Percentiles rank a stretch among this genome's conserved stretches.
phyloP scores from a whole-genome alignment of 2,329 filamentous ascomycete species.

The Exophiala calicioides region DNA sequence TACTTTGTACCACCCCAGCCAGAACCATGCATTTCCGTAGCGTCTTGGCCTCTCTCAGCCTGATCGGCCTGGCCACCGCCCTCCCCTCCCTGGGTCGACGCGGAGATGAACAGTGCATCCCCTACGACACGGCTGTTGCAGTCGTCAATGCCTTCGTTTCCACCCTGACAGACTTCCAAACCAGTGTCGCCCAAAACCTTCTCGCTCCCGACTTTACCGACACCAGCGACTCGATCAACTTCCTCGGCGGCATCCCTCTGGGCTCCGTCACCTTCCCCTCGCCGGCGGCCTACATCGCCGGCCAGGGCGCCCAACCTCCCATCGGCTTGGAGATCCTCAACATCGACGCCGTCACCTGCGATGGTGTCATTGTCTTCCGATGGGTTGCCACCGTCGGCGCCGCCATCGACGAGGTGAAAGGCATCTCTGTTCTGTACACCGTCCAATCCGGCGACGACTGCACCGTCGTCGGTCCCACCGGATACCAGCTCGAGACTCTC shows the following conservation, averaged over 20 bases:
- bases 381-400: conserved; percentile 34
- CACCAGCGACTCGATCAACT: conserved; percentile 36
- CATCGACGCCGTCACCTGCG: conserved; percentile 34
- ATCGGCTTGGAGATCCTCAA: conserved; percentile 34
- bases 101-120: conserved; percentile 17
- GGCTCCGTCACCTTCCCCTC: conserved; percentile 37
- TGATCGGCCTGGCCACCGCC: conserved; percentile 18
- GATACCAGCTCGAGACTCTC: conserved; percentile 37
- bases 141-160: conserved; percentile 24
- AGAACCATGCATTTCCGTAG: conserved; percentile 23
- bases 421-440: conserved; percentile 36
- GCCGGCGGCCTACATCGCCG: conserved; percentile 36
- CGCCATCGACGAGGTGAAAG: conserved; percentile 31
- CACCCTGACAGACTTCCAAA: conserved; percentile 25
- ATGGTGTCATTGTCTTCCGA: conserved; percentile 36
- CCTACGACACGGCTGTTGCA: conserved; percentile 19
- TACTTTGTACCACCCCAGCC: background rate
- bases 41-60: conserved; percentile 18
- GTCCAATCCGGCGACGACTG: conserved; percentile 15
- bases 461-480: conserved; percentile 19
- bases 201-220: conserved; percentile 37
- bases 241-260: conserved; percentile 30
- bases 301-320: conserved; percentile 33
- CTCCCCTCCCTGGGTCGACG: conserved; percentile 9
- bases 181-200: conserved; percentile 21